Evolutionary conservation across 805 yeast genomes (phyloP).

Genomic region (Lipomyces oligophaga): DNA sequence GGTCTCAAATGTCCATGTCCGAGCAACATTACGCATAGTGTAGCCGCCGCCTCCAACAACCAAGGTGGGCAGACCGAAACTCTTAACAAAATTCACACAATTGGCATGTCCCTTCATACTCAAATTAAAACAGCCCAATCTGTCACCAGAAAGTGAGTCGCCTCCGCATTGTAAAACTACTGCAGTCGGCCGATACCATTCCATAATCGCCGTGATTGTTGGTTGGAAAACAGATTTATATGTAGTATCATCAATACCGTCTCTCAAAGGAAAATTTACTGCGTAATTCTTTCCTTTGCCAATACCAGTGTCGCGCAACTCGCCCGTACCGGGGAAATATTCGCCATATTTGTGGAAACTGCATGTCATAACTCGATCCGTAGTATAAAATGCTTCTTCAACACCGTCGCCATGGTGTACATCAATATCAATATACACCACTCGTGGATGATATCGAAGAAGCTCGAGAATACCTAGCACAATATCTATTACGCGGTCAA

Average conservation of each 20-base stretch:
- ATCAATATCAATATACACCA: constrained; percentile 88
- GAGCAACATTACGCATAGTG: constrained; percentile 89
- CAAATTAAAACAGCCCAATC: constrained; percentile 89
- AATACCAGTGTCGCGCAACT: constrained; percentile 80
- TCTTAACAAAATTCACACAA: constrained; percentile 84
- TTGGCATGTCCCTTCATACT: constrained; percentile 93
- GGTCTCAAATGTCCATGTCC: constrained; percentile 96
- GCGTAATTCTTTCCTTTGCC: constrained; percentile 87
- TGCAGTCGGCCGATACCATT: constrained; percentile 87
- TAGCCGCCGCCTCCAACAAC: constrained; percentile 98
- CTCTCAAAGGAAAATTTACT: constrained; percentile 86
- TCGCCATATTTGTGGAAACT: constrained; percentile 95
- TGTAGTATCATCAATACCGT: constrained; percentile 92
- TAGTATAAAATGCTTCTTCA: constrained; percentile 91
- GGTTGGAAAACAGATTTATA: constrained; percentile 70
- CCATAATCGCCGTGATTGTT: constrained; percentile 77
- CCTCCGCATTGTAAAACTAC: constrained; percentile 98
- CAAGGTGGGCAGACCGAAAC: constrained; percentile 84
- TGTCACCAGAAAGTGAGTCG: constrained; percentile 88
- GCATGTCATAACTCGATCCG: constrained; percentile 95
- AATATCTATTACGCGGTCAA: constrained; percentile 51
- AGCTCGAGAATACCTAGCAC: constrained; percentile 83
- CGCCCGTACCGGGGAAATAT: constrained; percentile 97
- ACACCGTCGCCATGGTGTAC: constrained; percentile 98
- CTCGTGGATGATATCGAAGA: constrained; percentile 85